A percentile compares a stretch with the other conserved stretches of the same genome.
Conservation (phyloP, 163 green algal genomes). For the Chlorella variabilis region DNA sequence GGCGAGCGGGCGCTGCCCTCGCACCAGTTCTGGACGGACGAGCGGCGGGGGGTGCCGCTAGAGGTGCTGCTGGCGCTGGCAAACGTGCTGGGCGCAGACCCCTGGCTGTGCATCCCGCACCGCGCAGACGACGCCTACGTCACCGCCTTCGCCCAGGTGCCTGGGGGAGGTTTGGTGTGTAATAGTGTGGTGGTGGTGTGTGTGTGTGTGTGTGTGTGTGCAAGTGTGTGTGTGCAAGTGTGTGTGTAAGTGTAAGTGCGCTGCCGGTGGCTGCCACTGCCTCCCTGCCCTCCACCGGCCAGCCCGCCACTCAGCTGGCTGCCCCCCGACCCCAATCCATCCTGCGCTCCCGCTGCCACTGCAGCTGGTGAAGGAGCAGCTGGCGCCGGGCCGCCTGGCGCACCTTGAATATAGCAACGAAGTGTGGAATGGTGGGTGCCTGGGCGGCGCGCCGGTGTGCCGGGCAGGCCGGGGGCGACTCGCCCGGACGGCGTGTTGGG, state of each 20-base stretch:
- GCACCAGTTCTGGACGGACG: not conserved
- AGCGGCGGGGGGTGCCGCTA: not conserved
- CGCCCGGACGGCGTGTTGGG: no score
- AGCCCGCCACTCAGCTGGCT: no score
- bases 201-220: no score
- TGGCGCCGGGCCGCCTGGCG: not conserved
- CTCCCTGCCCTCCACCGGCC: no score
- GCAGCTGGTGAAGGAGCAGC: not conserved
- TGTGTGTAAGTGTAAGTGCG: no score
- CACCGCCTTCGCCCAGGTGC: not conserved
- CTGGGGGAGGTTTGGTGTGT: not conserved
- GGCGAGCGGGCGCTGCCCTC: not conserved
- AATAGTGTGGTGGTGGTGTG: no score
- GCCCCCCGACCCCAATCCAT: not conserved
- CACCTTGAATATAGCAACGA: conserved; percentile 2
- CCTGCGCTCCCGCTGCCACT: not conserved
- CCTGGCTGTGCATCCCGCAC: conserved; percentile 3
- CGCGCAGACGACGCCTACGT: not conserved
- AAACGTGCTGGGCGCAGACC: not conserved
- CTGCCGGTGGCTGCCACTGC: no score
- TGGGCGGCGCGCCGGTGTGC: no score
- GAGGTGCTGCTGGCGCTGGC: not conserved
- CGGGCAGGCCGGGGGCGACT: no score
- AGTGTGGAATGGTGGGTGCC: not conserved
- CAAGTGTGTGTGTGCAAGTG: no score